Conservation (phyloP, 2,329 filamentous ascomycete genomes). For the Phyllosticta citribraziliensis region DNA sequence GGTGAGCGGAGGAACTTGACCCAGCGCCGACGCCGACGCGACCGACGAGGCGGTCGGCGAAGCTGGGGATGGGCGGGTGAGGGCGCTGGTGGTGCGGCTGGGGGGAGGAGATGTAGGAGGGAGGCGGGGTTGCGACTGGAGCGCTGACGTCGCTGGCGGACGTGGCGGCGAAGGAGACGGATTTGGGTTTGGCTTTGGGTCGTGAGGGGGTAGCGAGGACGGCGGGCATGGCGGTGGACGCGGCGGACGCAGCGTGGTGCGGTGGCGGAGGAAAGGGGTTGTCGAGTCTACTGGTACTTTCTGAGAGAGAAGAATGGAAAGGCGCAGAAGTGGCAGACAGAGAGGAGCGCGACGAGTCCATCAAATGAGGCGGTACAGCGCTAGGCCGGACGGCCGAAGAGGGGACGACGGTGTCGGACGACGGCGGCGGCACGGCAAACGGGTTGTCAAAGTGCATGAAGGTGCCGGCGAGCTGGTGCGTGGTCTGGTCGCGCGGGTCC, state of each 20-base stretch:
- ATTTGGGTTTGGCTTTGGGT: not conserved
- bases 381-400: constrained; percentile 29
- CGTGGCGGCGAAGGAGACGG: constrained; percentile 30
- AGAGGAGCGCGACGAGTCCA: not conserved
- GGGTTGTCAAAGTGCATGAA: constrained; percentile 21
- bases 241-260: too few species aligned
- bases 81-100: not conserved
- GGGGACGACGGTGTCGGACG: constrained; percentile 28
- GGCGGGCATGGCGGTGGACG: not conserved
- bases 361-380: not conserved
- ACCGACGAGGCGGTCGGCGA: too few species aligned
- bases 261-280: not conserved
- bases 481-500: not conserved
- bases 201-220: not conserved
- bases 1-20: not conserved
- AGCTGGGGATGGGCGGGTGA: too few species aligned
- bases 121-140: not conserved
- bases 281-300: too few species aligned
- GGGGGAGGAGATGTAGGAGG: not conserved
- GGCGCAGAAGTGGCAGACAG: not conserved
- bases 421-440: constrained; percentile 16
- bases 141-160: constrained; percentile 15
- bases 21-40: too few species aligned
- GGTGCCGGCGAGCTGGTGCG: constrained; percentile 17
- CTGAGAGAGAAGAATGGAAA: not conserved